Base-by-base conservation (phyloP, 2,329 filamentous ascomycete species). In the Zymoseptoria pseudotritici region DNA sequence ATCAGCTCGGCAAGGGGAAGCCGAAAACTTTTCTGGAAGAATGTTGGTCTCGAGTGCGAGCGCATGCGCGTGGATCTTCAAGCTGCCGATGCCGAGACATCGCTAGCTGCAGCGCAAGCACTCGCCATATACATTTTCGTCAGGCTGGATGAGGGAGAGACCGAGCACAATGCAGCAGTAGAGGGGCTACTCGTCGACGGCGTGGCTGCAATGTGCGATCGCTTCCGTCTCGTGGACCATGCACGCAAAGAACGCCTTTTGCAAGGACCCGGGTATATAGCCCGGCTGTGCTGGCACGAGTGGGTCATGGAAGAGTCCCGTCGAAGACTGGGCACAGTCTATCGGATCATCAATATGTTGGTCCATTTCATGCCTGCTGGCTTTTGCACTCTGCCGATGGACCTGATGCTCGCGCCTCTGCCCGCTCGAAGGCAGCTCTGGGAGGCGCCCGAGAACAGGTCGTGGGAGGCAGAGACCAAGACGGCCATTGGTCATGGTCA, bases 21-120 rank as follows among this genome's bases (percentile, higher is more conserved):
- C 65, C 71, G 73, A 56, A 78, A 74, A 57, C 58, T 79, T 21
- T 77, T 79, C 57, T 80, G 78, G 77, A 75, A 70, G 56, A 79
- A 78, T 63, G 76, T 79, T 21, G 63, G 67, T 22, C 52, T 71
- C 22, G 78, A 80, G 63, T 79, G 77, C 65, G 76, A 79, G 65
- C 69, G 71, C 5, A 57, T 78, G 2, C 66, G 58, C 57, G 65
- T 63, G 8, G 24, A 21, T 3, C 20, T 26, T 17, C 53, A 61
- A 56, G 57, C 4, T 59, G 55, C 53, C 65, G 76, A 74, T 60
- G 65, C 67, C 5, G 42, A 21, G 66, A 62, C 1, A 64, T 53
- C 77, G 2, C 70, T 79, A 54, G 73, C 75, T 58, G 73, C 72
- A 13, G 74, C 78, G 71, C 77, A 79, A 66, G 76, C 78, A 2